These are phyloP conservation scores for Trametes cingulata DNA, from an alignment of 768 basidiomycete species.

Conservation along the genomic window DNA sequence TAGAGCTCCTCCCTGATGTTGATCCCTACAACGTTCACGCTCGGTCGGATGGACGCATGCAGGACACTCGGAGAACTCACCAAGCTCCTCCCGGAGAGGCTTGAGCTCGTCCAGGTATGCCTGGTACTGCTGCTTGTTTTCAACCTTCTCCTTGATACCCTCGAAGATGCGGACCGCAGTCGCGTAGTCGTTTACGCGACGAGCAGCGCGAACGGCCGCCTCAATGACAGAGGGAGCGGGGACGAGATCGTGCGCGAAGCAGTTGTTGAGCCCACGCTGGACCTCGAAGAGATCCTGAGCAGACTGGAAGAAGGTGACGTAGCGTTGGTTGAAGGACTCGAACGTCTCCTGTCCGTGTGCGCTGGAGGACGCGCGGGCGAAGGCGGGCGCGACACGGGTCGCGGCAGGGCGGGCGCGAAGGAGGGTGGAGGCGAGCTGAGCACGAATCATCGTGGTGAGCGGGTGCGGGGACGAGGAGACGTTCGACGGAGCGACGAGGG, in stretches of 20 bases:
- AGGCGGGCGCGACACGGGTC: slow-evolving; percentile 38
- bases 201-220: slow-evolving; percentile 82
- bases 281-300: slow-evolving; percentile 98
- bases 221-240: slow-evolving; percentile 83
- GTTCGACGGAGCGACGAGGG: slow-evolving; percentile 5
- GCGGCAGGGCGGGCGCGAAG: slow-evolving; percentile 61
- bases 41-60: slow-evolving; percentile 1
- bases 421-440: slow-evolving; percentile 60
- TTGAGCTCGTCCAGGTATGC: slow-evolving; percentile 91
- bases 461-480: slow-evolving; percentile 9
- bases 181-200: slow-evolving; percentile 95
- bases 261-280: slow-evolving; percentile 98
- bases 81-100: slow-evolving; percentile 86
- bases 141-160: slow-evolving; percentile 95
- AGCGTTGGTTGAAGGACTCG: slow-evolving; percentile 92
- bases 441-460: slow-evolving; percentile 47
- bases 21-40: slow-evolving; percentile 44
- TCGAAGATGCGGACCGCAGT: slow-evolving; percentile 97
- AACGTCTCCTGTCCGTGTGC: slow-evolving; percentile 88
- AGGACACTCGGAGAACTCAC: slow-evolving; percentile 42
- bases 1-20: slow-evolving; percentile 66
- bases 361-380: slow-evolving; percentile 52
- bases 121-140: slow-evolving; percentile 94
- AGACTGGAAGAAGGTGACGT: slow-evolving; percentile 89
- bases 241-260: slow-evolving; percentile 97